These are phyloP conservation scores for Leucocoprinus sp. DNA, from an alignment of 768 basidiomycete species.

Conservation along the genomic window DNA sequence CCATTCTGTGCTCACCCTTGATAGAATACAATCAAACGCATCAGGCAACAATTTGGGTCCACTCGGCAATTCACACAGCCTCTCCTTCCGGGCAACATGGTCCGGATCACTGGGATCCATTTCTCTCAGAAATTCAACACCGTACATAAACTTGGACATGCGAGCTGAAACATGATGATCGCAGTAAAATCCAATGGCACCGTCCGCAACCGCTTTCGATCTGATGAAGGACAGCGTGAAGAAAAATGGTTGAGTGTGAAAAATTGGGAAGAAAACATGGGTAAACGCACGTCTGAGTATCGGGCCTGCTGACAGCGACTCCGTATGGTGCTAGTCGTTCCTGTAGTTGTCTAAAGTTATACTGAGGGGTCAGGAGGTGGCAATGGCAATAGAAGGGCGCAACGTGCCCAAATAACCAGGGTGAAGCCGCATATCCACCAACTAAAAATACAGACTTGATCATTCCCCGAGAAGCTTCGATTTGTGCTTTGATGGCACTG, in stretches of 20 bases:
- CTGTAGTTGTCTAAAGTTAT: slow-evolving; percentile 47
- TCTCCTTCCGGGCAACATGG: slow-evolving; percentile 53
- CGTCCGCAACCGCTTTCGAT: slow-evolving; percentile 80
- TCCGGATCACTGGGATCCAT: slow-evolving; percentile 59
- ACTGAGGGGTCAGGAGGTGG: not conserved
- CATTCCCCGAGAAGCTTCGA: slow-evolving; percentile 57
- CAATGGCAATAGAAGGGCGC: not conserved
- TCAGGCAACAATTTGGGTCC: slow-evolving; percentile 74
- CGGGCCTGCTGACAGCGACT: slow-evolving; percentile 64
- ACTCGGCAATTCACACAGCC: slow-evolving; percentile 67
- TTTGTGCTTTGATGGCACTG: slow-evolving; percentile 59
- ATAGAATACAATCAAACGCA: slow-evolving; percentile 75
- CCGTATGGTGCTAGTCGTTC: slow-evolving; percentile 48
- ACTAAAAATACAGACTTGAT: slow-evolving; percentile 80
- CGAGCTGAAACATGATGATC: slow-evolving; percentile 80
- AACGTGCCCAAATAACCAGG: slow-evolving; percentile 57
- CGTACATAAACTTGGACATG: slow-evolving; percentile 76
- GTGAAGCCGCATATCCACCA: slow-evolving; percentile 77
- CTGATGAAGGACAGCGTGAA: slow-evolving; percentile 24
- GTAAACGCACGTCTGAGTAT: slow-evolving; percentile 61
- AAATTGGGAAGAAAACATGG: not conserved
- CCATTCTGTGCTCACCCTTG: slow-evolving; percentile 38
- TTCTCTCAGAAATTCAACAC: slow-evolving; percentile 70
- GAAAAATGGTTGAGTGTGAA: not conserved
- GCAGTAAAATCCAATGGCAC: slow-evolving; percentile 77